Percentiles rank a stretch among this genome's conserved stretches.
Conservation (phyloP, 345 rosid species). For the Corchorus capsularis region DNA sequence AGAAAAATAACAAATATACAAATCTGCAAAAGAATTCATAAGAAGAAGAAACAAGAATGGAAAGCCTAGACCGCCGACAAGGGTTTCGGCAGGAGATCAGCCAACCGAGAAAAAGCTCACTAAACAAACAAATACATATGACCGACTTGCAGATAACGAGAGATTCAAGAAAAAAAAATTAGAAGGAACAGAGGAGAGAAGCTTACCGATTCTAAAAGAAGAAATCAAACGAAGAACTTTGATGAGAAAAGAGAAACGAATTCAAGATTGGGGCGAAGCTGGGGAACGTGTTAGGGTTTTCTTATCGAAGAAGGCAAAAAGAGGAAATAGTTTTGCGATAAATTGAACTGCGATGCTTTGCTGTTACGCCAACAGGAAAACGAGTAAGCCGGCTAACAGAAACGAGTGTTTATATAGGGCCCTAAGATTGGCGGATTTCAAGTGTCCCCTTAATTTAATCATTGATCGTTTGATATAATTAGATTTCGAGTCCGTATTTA, state of each 20-base stretch:
- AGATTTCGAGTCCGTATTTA: constrained; percentile 31
- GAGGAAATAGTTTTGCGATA: neutral
- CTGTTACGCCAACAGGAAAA: neutral
- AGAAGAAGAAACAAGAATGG: neutral
- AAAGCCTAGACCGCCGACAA: neutral
- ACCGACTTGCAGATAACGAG: neutral
- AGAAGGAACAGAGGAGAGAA: neutral
- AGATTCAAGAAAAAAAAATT: neutral
- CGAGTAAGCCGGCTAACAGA: neutral
- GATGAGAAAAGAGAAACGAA: neutral
- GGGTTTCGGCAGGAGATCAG: neutral
- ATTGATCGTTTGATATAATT: neutral
- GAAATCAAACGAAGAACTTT: neutral
- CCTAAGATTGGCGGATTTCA: constrained; percentile 29
- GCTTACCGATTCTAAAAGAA: neutral
- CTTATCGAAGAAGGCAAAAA: neutral
- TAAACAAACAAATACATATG: neutral
- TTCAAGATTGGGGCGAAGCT: neutral
- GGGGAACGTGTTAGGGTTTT: constrained; percentile 24
- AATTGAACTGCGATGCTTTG: neutral
- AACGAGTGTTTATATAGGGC: neutral
- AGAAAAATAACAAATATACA: neutral
- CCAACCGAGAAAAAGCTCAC: neutral
- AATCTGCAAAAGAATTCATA: neutral
- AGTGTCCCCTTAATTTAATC: constrained; percentile 4